These are phyloP conservation scores for Besnoitia besnoiti DNA, from an alignment of 169 alveolate genomes.

Conservation along the genomic window DNA sequence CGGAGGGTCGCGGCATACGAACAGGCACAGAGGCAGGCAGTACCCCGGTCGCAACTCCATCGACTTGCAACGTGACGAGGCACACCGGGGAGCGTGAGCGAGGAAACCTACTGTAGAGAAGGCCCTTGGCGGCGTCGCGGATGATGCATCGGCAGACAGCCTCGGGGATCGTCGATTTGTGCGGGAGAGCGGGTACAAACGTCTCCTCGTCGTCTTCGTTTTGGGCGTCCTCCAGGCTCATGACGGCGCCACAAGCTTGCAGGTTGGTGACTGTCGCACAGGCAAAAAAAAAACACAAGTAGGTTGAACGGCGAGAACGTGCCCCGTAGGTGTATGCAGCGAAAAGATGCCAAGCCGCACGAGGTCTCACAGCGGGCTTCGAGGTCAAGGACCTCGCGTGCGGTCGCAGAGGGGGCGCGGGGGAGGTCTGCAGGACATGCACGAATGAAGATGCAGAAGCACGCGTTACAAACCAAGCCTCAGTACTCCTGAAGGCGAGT, in stretches of 20 bases:
- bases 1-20: neutral
- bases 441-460: too few species aligned
- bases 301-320: too few species aligned
- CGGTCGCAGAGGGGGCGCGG: too few species aligned
- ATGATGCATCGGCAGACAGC: neutral
- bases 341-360: too few species aligned
- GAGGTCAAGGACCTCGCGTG: too few species aligned
- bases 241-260: slow-evolving; percentile 15
- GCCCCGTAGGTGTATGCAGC: too few species aligned
- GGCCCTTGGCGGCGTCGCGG: slow-evolving; percentile 9
- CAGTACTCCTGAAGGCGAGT: neutral
- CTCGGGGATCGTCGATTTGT: neutral
- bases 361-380: too few species aligned
- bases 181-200: neutral
- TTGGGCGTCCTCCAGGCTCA: neutral
- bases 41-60: neutral
- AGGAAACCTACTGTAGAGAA: neutral
- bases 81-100: neutral
- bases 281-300: neutral
- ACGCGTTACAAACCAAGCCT: too few species aligned
- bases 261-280: neutral
- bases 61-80: neutral
- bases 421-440: too few species aligned
- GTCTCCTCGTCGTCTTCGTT: neutral
- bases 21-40: neutral